Evolutionary conservation across 2,329 filamentous ascomycete species (phyloP).

Genomic region (Cytospora chrysosperma): DNA sequence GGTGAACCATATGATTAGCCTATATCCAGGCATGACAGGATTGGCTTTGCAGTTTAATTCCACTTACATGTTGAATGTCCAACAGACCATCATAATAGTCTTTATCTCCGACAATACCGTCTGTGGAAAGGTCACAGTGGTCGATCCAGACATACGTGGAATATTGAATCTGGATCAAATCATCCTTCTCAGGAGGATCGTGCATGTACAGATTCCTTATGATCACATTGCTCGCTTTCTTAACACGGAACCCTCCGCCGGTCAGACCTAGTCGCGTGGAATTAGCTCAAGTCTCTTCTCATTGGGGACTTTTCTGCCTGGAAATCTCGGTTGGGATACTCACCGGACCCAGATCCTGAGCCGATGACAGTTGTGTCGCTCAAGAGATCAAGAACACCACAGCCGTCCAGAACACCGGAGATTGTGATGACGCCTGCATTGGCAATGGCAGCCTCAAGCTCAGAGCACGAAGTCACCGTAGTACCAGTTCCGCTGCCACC

Average conservation of each 20-base stretch:
- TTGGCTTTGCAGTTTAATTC: constrained; percentile 34
- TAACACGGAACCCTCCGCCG: constrained; percentile 48
- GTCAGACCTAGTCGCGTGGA: constrained; percentile 35
- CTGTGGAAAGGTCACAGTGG: constrained; percentile 51
- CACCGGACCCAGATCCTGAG: constrained; percentile 42
- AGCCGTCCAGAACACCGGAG: constrained; percentile 43
- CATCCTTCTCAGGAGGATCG: constrained; percentile 48
- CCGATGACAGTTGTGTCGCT: constrained; percentile 53
- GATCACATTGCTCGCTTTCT: constrained; percentile 52
- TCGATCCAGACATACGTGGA: constrained; percentile 48
- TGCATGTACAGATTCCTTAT: constrained; percentile 55
- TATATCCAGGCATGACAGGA: neutral
- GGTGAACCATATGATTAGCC: neutral
- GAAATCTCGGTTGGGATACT: constrained; percentile 2
- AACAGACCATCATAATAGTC: constrained; percentile 58
- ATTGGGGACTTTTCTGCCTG: too few relatives aligned
- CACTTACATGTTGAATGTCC: constrained; percentile 55
- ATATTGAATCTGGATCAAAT: constrained; percentile 42
- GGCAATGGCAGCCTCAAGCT: constrained; percentile 38
- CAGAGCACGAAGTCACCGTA: constrained; percentile 45
- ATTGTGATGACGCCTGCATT: constrained; percentile 45
- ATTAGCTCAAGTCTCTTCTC: neutral
- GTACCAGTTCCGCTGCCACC: constrained; percentile 44
- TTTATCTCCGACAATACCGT: constrained; percentile 50
- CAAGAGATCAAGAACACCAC: constrained; percentile 43